A percentile compares a stretch with the other conserved stretches of the same genome.
These are phyloP conservation scores for Pyrus hybrid DNA, from an alignment of 331 rosid species.

Conservation along the genomic window DNA sequence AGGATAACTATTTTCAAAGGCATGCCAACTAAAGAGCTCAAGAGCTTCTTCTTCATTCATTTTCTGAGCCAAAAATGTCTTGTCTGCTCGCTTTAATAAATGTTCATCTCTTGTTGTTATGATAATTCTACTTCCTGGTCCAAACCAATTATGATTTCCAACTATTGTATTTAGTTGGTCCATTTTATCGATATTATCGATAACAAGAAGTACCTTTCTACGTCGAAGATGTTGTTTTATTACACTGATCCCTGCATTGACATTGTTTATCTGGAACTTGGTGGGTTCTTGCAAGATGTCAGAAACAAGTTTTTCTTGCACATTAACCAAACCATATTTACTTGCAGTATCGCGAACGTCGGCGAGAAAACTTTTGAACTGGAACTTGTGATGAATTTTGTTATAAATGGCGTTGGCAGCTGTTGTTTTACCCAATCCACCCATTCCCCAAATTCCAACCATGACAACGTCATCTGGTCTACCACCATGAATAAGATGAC, in stretches of 20 bases:
- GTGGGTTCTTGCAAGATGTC: neutral
- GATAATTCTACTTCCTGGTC: constrained; percentile 12
- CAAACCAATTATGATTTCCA: neutral
- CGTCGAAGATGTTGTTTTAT: neutral
- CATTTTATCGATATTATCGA: neutral
- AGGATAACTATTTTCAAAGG: neutral
- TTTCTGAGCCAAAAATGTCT: neutral
- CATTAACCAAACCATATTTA: neutral
- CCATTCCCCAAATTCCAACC: constrained; percentile 18
- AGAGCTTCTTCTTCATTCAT: neutral
- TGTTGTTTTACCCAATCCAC: constrained; percentile 9
- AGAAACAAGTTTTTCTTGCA: constrained; percentile 3
- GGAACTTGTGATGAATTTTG: neutral
- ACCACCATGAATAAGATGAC: neutral
- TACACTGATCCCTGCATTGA: neutral
- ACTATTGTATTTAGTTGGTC: neutral
- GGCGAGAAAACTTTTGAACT: constrained; percentile 5
- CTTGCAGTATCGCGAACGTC: neutral
- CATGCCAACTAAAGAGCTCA: neutral
- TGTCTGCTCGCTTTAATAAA: neutral
- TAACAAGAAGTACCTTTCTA: neutral
- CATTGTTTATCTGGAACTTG: neutral
- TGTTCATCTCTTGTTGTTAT: neutral
- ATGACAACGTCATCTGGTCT: neutral
- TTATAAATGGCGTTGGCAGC: constrained; percentile 6